Conservation (phyloP, 108 stramenopile genomes). For the Cylindrotheca fusiformis region DNA sequence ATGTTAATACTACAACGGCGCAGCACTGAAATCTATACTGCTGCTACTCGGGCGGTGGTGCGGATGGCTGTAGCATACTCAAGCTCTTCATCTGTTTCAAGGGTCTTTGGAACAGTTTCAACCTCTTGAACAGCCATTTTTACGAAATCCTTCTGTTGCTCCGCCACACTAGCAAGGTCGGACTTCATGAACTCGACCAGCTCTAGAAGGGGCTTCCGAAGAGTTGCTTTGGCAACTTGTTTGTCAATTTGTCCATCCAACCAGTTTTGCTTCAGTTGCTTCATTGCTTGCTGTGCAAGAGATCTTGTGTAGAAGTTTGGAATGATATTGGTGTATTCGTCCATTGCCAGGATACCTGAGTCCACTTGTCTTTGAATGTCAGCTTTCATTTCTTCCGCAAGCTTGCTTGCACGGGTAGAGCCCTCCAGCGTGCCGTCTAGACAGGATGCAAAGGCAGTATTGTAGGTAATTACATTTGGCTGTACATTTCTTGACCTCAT, state of each 20-base stretch:
- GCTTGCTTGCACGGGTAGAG: conserved; percentile 58
- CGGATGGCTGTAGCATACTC: conserved; percentile 42
- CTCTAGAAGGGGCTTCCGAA: conserved; percentile 59
- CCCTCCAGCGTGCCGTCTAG: conserved; percentile 77
- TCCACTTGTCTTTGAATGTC: conserved; percentile 61
- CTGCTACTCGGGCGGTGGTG: conserved; percentile 36
- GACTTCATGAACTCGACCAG: conserved; percentile 73
- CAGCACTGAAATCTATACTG: conserved; percentile 41
- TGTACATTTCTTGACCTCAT: conserved; percentile 73
- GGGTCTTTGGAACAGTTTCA: conserved; percentile 2
- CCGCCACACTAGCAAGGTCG: conserved; percentile 27
- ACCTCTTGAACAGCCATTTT: conserved; percentile 5
- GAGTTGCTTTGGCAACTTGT: conserved; percentile 68
- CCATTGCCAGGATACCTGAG: conserved; percentile 40
- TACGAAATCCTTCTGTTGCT: conserved; percentile 20
- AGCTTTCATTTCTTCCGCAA: conserved; percentile 70
- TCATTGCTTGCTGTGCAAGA: conserved; percentile 64
- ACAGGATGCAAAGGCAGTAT: conserved; percentile 83
- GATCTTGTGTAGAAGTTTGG: conserved; percentile 77
- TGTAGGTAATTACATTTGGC: conserved; percentile 86
- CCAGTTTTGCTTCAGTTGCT: conserved; percentile 74
- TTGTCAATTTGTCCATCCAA: conserved; percentile 72
- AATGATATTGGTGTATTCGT: conserved; percentile 59
- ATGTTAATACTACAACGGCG: too few species aligned
- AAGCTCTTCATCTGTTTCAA: conserved; percentile 32